Evolutionary conservation across 2,329 filamentous ascomycete species (phyloP).

Genomic region (Hymenoscyphus fraxineus): DNA sequence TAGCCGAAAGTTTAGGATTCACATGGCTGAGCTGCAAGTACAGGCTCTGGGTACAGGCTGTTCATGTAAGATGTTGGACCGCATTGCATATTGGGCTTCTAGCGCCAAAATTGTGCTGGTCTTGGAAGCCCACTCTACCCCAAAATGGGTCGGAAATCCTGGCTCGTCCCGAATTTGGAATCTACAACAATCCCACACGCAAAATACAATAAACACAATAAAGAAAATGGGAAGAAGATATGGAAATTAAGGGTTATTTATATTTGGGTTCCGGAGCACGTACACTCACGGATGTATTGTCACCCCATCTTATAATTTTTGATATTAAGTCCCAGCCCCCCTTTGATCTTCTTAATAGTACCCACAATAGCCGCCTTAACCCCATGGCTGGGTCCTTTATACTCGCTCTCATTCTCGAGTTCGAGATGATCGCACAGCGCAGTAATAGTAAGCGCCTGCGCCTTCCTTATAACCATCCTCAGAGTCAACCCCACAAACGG

Average conservation of each 20-base stretch:
- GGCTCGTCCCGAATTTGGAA: background rate
- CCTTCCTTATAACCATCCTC: background rate
- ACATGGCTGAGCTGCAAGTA: constrained; percentile 6
- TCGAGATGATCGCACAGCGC: constrained; percentile 9
- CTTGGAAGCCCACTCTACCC: background rate
- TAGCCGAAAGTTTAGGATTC: background rate
- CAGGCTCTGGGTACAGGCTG: constrained; percentile 1
- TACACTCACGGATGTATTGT: background rate
- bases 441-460: background rate
- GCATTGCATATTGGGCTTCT: constrained; percentile 12
- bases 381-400: constrained; percentile 4
- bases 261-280: background rate
- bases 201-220: background rate
- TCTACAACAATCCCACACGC: background rate
- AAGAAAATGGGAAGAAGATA: background rate
- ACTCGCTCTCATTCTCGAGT: constrained; percentile 1
- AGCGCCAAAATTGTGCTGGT: background rate
- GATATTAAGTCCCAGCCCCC: constrained; percentile 6
- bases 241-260: background rate
- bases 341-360: constrained; percentile 9
- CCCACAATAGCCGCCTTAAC: constrained; percentile 1
- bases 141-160: background rate
- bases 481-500: constrained; percentile 11
- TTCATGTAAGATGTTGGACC: constrained; percentile 8
- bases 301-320: constrained; percentile 2